Conservation (phyloP, 1,139 yeast genomes). For the Scheffersomyces parashehatae region DNA sequence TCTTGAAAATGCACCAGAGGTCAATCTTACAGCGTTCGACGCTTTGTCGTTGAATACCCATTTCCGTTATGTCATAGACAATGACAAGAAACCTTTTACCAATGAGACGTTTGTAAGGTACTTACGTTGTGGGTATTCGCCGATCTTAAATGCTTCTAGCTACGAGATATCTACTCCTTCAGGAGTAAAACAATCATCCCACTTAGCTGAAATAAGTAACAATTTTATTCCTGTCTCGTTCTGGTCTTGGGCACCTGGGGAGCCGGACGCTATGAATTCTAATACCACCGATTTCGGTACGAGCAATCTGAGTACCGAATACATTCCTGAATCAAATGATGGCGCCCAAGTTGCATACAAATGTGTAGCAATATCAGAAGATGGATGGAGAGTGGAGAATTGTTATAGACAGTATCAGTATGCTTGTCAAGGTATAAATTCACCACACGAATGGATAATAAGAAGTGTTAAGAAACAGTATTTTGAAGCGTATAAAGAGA, state of each 20-base stretch:
- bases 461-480: constrained; percentile 40
- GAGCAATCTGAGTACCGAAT: not conserved
- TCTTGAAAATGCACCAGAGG: not conserved
- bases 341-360: constrained; percentile 42
- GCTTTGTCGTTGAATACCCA: constrained; percentile 18
- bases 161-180: constrained; percentile 21
- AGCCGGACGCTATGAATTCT: constrained; percentile 39
- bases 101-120: constrained; percentile 30
- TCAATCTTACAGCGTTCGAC: constrained; percentile 7
- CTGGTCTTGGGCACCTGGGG: constrained; percentile 74
- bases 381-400: constrained; percentile 61
- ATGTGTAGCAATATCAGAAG: constrained; percentile 57
- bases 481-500: constrained; percentile 46
- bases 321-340: constrained; percentile 9
- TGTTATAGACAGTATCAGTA: constrained; percentile 58
- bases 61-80: constrained; percentile 45
- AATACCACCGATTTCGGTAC: constrained; percentile 1
- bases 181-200: constrained; percentile 1
- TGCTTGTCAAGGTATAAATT: constrained; percentile 52
- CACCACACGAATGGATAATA: constrained; percentile 52
- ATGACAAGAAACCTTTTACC: constrained; percentile 29
- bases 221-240: constrained; percentile 33
- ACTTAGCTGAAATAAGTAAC: constrained; percentile 14
- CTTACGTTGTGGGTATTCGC: constrained; percentile 58
- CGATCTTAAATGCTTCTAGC: constrained; percentile 49